phyloP scores from a whole-genome alignment of 208 protist species.

The Acanthamoeba royreba region DNA sequence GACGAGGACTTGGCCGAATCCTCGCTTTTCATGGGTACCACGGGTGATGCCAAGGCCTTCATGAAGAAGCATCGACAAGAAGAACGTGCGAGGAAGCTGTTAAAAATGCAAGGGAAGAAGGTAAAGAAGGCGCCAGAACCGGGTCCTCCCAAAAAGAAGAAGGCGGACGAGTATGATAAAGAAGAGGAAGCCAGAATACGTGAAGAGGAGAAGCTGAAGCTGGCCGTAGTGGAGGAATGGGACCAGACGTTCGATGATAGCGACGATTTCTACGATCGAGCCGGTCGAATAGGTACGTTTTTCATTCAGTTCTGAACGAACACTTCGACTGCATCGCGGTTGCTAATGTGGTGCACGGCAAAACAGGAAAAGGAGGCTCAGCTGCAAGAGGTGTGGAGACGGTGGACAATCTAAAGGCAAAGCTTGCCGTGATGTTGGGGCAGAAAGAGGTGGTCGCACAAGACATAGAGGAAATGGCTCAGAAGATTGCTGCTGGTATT shows the following conservation, averaged over 20 bases:
- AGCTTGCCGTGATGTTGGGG: not conserved
- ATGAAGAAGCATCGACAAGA: not conserved
- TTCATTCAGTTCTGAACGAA: no score
- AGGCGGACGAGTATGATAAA: not conserved
- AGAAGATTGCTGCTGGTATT: not conserved
- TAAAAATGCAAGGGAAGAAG: not conserved
- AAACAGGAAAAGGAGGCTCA: not conserved
- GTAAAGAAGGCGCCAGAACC: not conserved
- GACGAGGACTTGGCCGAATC: not conserved
- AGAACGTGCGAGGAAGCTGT: not conserved
- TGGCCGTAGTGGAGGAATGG: not conserved
- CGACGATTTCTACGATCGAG: conserved; percentile 1
- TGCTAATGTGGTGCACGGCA: not conserved
- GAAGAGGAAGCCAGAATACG: not conserved
- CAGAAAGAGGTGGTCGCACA: not conserved
- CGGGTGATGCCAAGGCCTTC: conserved; percentile 3
- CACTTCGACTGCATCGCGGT: not conserved
- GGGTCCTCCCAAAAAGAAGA: not conserved
- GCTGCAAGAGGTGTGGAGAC: not conserved
- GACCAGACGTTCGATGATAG: not conserved
- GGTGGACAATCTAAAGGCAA: not conserved
- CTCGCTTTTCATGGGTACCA: not conserved
- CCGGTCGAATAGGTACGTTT: not conserved
- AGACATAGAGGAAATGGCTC: not conserved
- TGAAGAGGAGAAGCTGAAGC: not conserved